A percentile compares a stretch with the other conserved stretches of the same genome.
phyloP scores from a whole-genome alignment of 1,139 yeast genomes.

The Blastobotrys illinoisensis region DNA sequence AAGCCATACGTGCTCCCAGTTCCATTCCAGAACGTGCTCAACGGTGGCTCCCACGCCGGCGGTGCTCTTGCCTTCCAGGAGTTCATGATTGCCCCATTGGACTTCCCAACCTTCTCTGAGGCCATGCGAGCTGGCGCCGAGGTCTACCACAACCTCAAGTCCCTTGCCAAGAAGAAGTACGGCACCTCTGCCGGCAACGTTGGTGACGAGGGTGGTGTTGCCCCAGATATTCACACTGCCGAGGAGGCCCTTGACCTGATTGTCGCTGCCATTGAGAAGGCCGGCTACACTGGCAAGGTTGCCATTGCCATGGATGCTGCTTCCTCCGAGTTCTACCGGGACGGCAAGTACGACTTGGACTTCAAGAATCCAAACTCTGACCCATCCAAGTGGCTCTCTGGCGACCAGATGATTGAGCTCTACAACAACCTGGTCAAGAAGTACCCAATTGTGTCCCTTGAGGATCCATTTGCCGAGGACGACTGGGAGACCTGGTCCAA shows the following conservation, averaged over 20 bases:
- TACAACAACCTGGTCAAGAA: constrained; percentile 72
- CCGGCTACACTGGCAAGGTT: constrained; percentile 90
- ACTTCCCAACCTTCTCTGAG: constrained; percentile 81
- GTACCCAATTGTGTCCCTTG: constrained; percentile 95
- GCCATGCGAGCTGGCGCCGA: constrained; percentile 94
- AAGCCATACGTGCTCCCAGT: constrained; percentile 83
- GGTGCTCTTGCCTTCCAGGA: constrained; percentile 98
- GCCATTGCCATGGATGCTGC: constrained; percentile 92
- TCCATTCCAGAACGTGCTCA: constrained; percentile 94
- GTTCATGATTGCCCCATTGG: constrained; percentile 95
- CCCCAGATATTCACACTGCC: constrained; percentile 89
- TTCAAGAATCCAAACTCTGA: constrained; percentile 94
- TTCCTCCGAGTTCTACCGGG: constrained; percentile 93
- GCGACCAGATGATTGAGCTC: constrained; percentile 76
- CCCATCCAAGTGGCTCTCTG: constrained; percentile 81
- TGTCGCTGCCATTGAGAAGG: constrained; percentile 74
- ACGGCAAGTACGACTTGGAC: constrained; percentile 93
- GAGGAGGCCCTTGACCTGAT: constrained; percentile 94
- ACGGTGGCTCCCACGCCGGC: constrained; percentile 99
- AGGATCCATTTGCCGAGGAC: constrained; percentile 98
- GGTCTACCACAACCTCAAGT: constrained; percentile 91
- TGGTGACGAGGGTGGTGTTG: constrained; percentile 99
- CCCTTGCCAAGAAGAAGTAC: constrained; percentile 84
- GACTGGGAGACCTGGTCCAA: constrained; percentile 98
- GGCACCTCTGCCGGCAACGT: constrained; percentile 98